Evolutionary conservation across 768 basidiomycete genomes (phyloP).

Genomic region (Postia placenta): DNA sequence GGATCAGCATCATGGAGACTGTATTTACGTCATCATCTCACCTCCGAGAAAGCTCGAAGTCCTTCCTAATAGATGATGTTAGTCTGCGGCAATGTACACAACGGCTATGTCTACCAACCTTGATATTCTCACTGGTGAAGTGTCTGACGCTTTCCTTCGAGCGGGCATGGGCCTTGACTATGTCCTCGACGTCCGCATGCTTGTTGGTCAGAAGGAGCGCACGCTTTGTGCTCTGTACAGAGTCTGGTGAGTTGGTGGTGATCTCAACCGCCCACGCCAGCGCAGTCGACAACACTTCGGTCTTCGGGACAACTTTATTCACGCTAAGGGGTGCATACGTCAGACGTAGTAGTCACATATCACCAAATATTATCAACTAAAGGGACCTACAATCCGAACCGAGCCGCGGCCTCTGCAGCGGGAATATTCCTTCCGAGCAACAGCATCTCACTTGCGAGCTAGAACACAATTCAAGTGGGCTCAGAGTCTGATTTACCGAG

Average conservation of each 20-base stretch:
- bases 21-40: constrained; percentile 23
- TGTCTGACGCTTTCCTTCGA: constrained; percentile 44
- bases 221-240: constrained; percentile 72
- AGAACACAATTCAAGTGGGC: no score
- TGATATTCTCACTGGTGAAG: constrained; percentile 63
- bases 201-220: constrained; percentile 51
- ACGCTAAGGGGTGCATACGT: constrained; percentile 40
- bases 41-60: constrained; percentile 61
- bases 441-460: constrained; percentile 75
- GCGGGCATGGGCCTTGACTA: constrained; percentile 39
- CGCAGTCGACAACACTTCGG: constrained; percentile 54
- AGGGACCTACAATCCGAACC: constrained; percentile 65
- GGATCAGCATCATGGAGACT: neutral
- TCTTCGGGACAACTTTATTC: constrained; percentile 57
- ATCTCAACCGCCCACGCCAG: constrained; percentile 57
- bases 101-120: constrained; percentile 37
- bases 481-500: constrained; percentile 8
- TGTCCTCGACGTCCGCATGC: constrained; percentile 44
- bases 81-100: neutral
- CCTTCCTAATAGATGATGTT: constrained; percentile 47
- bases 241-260: constrained; percentile 65
- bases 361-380: neutral
- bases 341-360: neutral
- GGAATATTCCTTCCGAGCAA: constrained; percentile 64
- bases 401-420: constrained; percentile 59